These are phyloP conservation scores for Parietichytrium sp. DNA, from an alignment of 108 stramenopile species.

Conservation along the genomic window DNA sequence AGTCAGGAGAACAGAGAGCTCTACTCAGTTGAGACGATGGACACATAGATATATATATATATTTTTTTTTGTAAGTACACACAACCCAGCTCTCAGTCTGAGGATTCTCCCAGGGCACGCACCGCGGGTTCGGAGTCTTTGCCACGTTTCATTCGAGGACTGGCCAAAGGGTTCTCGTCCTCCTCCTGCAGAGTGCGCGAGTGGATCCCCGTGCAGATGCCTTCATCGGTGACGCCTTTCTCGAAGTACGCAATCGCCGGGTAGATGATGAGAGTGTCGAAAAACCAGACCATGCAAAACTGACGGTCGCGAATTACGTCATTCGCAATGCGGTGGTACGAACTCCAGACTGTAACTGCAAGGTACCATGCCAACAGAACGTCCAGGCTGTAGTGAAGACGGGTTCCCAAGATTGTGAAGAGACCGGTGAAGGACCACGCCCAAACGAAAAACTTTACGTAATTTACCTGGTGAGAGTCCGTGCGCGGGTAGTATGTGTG, in stretches of 20 bases:
- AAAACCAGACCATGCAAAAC: not conserved
- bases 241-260: not conserved
- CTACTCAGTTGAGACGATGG: too few species aligned
- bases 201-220: too few species aligned
- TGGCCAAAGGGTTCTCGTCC: too few species aligned
- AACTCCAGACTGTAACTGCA: not conserved
- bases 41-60: too few species aligned
- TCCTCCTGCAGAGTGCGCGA: too few species aligned
- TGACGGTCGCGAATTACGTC: not conserved
- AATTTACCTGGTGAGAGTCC: not conserved
- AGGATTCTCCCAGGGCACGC: too few species aligned
- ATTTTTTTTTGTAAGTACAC: too few species aligned
- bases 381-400: not conserved
- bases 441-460: not conserved
- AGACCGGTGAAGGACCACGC: not conserved
- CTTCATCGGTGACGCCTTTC: too few species aligned
- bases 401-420: not conserved
- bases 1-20: too few species aligned
- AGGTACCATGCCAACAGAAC: not conserved
- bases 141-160: too few species aligned
- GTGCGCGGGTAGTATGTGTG: slow-evolving; percentile 23
- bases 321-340: not conserved
- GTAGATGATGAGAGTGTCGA: not conserved
- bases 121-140: too few species aligned
- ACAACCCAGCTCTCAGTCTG: too few species aligned